These are phyloP conservation scores for Aphanomyces astaci DNA, from an alignment of 352 stramenopile genomes.

Conservation along the genomic window DNA sequence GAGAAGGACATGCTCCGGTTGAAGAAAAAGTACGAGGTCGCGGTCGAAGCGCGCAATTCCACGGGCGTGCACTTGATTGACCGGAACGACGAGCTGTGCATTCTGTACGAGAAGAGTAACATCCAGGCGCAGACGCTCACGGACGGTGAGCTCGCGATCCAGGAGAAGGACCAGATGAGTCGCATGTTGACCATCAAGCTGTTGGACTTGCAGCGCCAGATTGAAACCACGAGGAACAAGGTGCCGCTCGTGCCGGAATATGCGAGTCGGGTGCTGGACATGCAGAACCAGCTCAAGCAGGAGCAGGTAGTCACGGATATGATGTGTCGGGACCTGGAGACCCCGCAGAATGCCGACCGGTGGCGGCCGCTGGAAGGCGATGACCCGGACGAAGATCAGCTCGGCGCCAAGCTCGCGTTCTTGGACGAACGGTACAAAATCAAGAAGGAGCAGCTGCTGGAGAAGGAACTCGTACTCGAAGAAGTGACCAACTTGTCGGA, in stretches of 20 bases:
- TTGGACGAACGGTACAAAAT: slow-evolving; percentile 80
- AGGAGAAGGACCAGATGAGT: slow-evolving; percentile 74
- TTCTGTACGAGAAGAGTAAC: slow-evolving; percentile 91
- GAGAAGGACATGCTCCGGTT: slow-evolving; percentile 88
- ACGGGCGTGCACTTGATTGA: slow-evolving; percentile 91
- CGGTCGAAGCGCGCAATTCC: slow-evolving; percentile 80
- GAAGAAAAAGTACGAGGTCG: slow-evolving; percentile 88
- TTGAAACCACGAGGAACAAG: slow-evolving; percentile 65
- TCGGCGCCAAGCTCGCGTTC: slow-evolving; percentile 74
- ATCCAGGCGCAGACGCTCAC: slow-evolving; percentile 80
- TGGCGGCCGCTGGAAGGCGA: slow-evolving; percentile 85
- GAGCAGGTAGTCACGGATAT: slow-evolving; percentile 84
- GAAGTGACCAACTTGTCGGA: slow-evolving; percentile 84
- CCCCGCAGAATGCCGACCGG: slow-evolving; percentile 76
- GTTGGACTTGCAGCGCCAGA: slow-evolving; percentile 51
- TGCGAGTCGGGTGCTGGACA: slow-evolving; percentile 62
- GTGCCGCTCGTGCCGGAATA: slow-evolving; percentile 75
- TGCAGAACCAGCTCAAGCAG: slow-evolving; percentile 77
- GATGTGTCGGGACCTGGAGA: slow-evolving; percentile 87
- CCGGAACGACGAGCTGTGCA: slow-evolving; percentile 92
- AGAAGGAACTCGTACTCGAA: slow-evolving; percentile 92
- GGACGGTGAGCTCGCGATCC: slow-evolving; percentile 70
- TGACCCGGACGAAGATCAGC: slow-evolving; percentile 84
- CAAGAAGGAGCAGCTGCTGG: slow-evolving; percentile 90
- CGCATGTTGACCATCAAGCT: slow-evolving; percentile 71